These are phyloP conservation scores for Bruguiera sexangula DNA, from an alignment of 345 rosid genomes.

Conservation along the genomic window DNA sequence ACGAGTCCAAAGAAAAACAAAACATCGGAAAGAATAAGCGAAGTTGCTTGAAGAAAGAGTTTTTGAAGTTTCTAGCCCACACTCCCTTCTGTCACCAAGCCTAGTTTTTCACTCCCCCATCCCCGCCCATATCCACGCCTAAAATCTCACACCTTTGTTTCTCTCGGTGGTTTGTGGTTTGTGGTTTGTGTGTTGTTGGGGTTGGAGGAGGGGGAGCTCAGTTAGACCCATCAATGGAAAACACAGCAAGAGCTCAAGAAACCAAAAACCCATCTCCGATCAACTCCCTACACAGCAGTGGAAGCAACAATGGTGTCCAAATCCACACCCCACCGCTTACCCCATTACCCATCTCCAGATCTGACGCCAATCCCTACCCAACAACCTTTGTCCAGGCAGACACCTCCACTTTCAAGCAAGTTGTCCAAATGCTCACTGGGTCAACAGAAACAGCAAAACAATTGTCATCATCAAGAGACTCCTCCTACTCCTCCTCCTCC, in stretches of 20 bases:
- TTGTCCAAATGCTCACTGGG: conserved; percentile 94
- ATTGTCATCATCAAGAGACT: conserved; percentile 16
- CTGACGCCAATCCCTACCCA: conserved; percentile 85
- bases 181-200: conserved; percentile 6
- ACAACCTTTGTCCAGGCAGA: conserved; percentile 87
- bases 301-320: conserved; percentile 37
- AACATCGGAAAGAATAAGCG: conserved; percentile 14
- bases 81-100: conserved; percentile 6
- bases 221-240: conserved; percentile 46
- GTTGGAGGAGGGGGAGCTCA: neutral
- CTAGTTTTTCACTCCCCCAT: conserved; percentile 42
- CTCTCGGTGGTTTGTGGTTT: neutral
- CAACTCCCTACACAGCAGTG: conserved; percentile 45
- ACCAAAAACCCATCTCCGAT: conserved; percentile 50
- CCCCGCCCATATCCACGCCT: neutral
- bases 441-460: conserved; percentile 66
- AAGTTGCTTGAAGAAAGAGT: neutral
- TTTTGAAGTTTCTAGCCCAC: neutral
- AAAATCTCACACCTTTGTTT: neutral
- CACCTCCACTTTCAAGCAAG: conserved; percentile 81
- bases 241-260: conserved; percentile 41
- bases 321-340: conserved; percentile 40
- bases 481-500: no score
- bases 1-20: conserved; percentile 26
- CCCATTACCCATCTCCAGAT: conserved; percentile 69